Conservation (phyloP, 2,329 filamentous ascomycete species). For the Penicillium fuscoglaucum region DNA sequence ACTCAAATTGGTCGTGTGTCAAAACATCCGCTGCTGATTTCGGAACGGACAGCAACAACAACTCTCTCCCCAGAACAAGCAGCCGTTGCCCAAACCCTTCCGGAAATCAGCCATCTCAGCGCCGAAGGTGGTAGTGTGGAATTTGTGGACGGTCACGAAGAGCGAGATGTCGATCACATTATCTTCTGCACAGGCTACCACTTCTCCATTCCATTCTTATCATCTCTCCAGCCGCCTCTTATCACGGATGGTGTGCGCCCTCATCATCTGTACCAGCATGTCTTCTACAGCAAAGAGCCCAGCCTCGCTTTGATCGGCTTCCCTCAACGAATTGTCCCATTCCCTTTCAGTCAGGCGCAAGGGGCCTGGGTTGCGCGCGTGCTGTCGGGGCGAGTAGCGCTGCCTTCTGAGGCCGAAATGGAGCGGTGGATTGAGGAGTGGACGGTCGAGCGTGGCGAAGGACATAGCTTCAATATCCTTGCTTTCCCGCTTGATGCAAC, state of each 20-base stretch:
- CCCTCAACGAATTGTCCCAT: constrained; percentile 14
- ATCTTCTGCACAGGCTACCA: constrained; percentile 16
- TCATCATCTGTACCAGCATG: constrained; percentile 10
- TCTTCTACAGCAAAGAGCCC: constrained; percentile 12
- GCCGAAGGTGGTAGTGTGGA: background rate
- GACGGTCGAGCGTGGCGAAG: constrained; percentile 2
- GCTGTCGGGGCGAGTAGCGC: constrained; percentile 1
- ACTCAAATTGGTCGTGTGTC: constrained; percentile 11
- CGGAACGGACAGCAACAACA: constrained; percentile 10
- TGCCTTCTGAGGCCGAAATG: constrained; percentile 11
- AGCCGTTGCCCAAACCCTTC: background rate
- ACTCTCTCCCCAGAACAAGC: constrained; percentile 3
- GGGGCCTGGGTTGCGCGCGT: constrained; percentile 16
- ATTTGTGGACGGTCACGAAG: constrained; percentile 7
- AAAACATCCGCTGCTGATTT: constrained; percentile 11
- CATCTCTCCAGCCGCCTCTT: constrained; percentile 4
- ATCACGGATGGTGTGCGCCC: constrained; percentile 13
- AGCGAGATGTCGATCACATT: constrained; percentile 6
- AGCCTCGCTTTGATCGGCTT: constrained; percentile 12
- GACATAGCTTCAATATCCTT: constrained; percentile 11
- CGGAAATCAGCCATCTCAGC: constrained; percentile 5
- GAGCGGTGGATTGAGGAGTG: constrained; percentile 9
- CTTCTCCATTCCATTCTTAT: constrained; percentile 12
- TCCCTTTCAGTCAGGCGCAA: constrained; percentile 13
- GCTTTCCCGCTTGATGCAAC: constrained; percentile 13